A percentile compares a stretch with the other conserved stretches of the same genome.
These are phyloP conservation scores for Backusella tarrabulga DNA, from an alignment of 192 early-diverging fungal species.

Conservation along the genomic window DNA sequence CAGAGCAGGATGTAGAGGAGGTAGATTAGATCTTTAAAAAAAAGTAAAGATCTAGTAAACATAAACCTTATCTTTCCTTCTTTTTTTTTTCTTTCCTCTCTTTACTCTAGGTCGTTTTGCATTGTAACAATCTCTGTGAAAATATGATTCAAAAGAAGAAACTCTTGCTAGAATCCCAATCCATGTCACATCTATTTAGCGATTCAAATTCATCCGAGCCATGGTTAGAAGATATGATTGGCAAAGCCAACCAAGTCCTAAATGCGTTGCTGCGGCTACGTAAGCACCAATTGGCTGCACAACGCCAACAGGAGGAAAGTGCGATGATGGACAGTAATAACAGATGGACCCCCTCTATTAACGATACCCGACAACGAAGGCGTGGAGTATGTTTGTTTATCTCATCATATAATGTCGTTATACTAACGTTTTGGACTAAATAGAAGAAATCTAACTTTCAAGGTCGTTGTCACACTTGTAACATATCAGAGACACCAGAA, in stretches of 20 bases:
- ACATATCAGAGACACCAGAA: conserved; percentile 55
- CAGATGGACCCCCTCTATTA: not conserved
- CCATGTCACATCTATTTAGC: not conserved
- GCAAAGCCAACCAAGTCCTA: conserved; percentile 22
- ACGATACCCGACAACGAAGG: conserved; percentile 16
- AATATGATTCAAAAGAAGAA: conserved; percentile 23
- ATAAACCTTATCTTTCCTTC: not conserved
- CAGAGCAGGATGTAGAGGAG: conserved; percentile 1
- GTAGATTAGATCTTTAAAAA: not conserved
- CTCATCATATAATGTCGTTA: not conserved
- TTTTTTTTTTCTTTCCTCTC: not conserved
- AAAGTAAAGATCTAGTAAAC: not conserved
- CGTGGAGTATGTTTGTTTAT: conserved; percentile 21
- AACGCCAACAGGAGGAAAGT: not conserved
- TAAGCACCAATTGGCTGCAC: conserved; percentile 22
- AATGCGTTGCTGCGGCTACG: conserved; percentile 13
- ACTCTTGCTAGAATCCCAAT: not conserved
- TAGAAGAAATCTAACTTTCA: conserved; percentile 61
- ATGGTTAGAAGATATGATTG: conserved; percentile 31
- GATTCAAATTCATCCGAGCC: conserved; percentile 14
- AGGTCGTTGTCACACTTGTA: conserved; percentile 75
- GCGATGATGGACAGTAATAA: not conserved
- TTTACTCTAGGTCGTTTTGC: conserved; percentile 12
- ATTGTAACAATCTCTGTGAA: conserved; percentile 20
- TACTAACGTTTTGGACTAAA: not conserved